Evolutionary conservation across 345 rosid species (phyloP).

Genomic region (Gynandropsis gynandra): DNA sequence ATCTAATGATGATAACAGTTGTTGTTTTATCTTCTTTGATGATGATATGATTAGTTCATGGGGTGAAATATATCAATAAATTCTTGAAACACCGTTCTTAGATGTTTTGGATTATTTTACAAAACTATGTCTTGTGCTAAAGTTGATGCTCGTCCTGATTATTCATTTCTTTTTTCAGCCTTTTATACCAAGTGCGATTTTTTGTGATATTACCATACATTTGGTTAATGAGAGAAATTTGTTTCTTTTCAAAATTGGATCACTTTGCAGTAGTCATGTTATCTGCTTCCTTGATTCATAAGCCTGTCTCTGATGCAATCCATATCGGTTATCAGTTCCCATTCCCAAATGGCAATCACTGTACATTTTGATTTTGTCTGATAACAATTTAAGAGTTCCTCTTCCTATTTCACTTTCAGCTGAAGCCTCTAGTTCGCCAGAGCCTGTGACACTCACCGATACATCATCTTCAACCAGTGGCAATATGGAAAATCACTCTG

Average conservation of each 20-base stretch:
- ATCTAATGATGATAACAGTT: not conserved
- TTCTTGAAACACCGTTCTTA: not conserved
- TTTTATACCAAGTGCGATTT: not conserved
- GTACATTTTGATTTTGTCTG: slow-evolving; percentile 5
- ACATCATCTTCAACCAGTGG: slow-evolving; percentile 34
- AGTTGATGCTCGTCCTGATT: not conserved
- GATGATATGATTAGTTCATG: not conserved
- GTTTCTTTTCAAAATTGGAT: not conserved
- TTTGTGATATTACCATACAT: not conserved
- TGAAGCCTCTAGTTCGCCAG: slow-evolving; percentile 24
- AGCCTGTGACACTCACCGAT: slow-evolving; percentile 30
- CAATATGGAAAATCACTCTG: slow-evolving; percentile 32
- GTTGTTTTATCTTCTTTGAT: not conserved
- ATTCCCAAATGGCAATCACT: not conserved
- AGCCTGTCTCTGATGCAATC: not conserved
- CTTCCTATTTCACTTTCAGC: slow-evolving; percentile 29
- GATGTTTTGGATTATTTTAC: slow-evolving; percentile 6
- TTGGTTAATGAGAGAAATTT: not conserved
- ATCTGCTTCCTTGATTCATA: slow-evolving; percentile 8
- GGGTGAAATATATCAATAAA: not conserved
- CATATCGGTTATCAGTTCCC: not conserved
- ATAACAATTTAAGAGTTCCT: slow-evolving; percentile 18
- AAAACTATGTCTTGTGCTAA: slow-evolving; percentile 9
- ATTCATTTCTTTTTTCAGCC: not conserved
- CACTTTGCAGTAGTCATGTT: not conserved